Percentiles rank a stretch among this genome's conserved stretches.
phyloP scores from a whole-genome alignment of 2,329 filamentous ascomycete genomes.

The Fusarium phyllophilum region DNA sequence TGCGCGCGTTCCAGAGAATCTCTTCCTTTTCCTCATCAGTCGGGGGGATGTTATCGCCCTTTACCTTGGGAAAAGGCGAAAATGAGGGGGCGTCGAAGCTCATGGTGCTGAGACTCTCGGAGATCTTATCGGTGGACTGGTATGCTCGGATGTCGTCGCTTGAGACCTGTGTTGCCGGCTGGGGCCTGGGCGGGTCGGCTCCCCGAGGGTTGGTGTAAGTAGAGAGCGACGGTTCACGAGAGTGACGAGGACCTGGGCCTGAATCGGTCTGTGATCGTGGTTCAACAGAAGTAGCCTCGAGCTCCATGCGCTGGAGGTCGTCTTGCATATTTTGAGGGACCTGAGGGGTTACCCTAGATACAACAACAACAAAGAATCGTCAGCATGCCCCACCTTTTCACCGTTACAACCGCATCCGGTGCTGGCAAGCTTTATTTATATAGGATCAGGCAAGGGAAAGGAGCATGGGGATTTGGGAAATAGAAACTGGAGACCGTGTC shows the following conservation, averaged over 20 bases:
- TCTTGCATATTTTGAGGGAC: slow-evolving; percentile 97
- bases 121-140: slow-evolving; percentile 51
- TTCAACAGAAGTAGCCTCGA: slow-evolving; percentile 70
- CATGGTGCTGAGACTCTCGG: slow-evolving; percentile 54
- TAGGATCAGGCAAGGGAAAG: slow-evolving; percentile 20
- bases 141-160: slow-evolving; percentile 53
- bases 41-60: slow-evolving; percentile 88
- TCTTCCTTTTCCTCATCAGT: slow-evolving; percentile 95
- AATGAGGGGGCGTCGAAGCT: slow-evolving; percentile 76
- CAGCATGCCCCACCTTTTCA: slow-evolving; percentile 51
- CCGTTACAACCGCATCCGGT: slow-evolving; percentile 43
- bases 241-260: slow-evolving; percentile 50
- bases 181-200: slow-evolving; percentile 44
- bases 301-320: slow-evolving; percentile 89
- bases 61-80: slow-evolving; percentile 90
- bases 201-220: slow-evolving; percentile 49
- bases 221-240: slow-evolving; percentile 58
- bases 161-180: slow-evolving; percentile 47
- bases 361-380: slow-evolving; percentile 49
- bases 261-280: slow-evolving; percentile 47
- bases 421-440: slow-evolving; percentile 32
- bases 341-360: slow-evolving; percentile 86
- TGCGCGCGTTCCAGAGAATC: slow-evolving; percentile 84
- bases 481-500: slow-evolving; percentile 28
- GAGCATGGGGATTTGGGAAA: slow-evolving; percentile 34